These are phyloP conservation scores for Eucalyptus sp. DNA, from an alignment of 345 rosid genomes.

Conservation along the genomic window DNA sequence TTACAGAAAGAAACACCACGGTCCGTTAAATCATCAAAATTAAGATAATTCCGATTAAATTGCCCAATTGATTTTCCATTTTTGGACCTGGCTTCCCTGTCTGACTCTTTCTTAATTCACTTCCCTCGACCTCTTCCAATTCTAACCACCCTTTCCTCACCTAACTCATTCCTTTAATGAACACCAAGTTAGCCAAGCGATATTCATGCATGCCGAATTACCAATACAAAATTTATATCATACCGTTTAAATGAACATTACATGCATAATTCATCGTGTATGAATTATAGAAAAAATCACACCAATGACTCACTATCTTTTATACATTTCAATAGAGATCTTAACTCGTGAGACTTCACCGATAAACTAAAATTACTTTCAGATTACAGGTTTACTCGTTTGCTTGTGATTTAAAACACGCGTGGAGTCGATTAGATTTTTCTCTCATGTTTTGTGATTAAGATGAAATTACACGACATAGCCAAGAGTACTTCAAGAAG, in stretches of 20 bases:
- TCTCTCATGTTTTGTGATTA: neutral
- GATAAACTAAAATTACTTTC: neutral
- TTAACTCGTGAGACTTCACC: neutral
- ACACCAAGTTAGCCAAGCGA: neutral
- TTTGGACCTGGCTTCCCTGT: neutral
- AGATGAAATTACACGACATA: neutral
- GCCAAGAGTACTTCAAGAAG: neutral
- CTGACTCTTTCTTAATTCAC: neutral
- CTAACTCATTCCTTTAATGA: neutral
- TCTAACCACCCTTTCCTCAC: neutral
- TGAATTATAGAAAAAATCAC: neutral
- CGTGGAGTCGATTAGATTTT: fast-evolving
- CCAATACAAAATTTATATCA: neutral
- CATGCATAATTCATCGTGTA: neutral
- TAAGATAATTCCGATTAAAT: neutral
- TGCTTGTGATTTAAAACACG: neutral
- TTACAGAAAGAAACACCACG: neutral
- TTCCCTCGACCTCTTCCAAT: neutral
- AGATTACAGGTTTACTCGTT: neutral
- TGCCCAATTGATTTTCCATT: neutral
- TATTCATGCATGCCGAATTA: neutral
- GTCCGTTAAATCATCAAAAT: neutral
- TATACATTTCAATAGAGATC: neutral
- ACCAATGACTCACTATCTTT: fast-evolving
- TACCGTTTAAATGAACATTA: neutral